A percentile compares a stretch with the other conserved stretches of the same genome.
These are phyloP conservation scores for Cutaneotrichosporon cutaneum DNA, from an alignment of 1,284 basidiomycete species.

Conservation along the genomic window DNA sequence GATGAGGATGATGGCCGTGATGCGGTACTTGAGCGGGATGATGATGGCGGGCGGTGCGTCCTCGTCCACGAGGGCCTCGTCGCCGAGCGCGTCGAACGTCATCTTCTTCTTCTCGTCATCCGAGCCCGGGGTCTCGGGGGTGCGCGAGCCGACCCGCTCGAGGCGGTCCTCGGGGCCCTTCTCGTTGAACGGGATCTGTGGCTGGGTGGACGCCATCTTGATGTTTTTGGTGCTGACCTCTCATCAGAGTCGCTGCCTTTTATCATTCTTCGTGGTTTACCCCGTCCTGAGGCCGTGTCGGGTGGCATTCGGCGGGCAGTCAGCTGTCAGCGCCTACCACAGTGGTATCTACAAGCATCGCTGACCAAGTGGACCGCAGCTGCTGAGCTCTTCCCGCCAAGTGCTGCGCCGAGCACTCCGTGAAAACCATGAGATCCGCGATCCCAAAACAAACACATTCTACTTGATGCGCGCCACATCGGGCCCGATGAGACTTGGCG, in stretches of 20 bases:
- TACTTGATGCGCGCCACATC: not conserved
- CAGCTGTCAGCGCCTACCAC: too few species aligned
- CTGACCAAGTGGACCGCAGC: too few species aligned
- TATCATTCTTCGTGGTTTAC: not conserved
- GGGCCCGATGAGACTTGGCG: not conserved
- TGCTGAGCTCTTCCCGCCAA: too few species aligned
- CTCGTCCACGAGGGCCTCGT: not conserved
- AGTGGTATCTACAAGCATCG: too few species aligned
- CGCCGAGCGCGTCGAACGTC: not conserved
- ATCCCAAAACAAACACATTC: not conserved
- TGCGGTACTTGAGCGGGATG: conserved; percentile 19
- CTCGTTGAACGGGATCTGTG: not conserved
- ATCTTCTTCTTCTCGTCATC: not conserved
- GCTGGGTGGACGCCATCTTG: not conserved
- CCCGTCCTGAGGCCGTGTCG: too few species aligned
- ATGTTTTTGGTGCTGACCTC: not conserved
- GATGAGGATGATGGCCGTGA: conserved; percentile 36
- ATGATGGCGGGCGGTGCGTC: not conserved
- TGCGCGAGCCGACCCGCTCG: not conserved
- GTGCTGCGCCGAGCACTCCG: not conserved
- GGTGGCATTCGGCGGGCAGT: too few species aligned
- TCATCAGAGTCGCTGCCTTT: not conserved
- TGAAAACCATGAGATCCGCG: too few species aligned
- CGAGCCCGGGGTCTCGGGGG: not conserved
- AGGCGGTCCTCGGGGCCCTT: not conserved